These are phyloP conservation scores for Fistulinella prunicolor DNA, from an alignment of 768 basidiomycete species.

Conservation along the genomic window DNA sequence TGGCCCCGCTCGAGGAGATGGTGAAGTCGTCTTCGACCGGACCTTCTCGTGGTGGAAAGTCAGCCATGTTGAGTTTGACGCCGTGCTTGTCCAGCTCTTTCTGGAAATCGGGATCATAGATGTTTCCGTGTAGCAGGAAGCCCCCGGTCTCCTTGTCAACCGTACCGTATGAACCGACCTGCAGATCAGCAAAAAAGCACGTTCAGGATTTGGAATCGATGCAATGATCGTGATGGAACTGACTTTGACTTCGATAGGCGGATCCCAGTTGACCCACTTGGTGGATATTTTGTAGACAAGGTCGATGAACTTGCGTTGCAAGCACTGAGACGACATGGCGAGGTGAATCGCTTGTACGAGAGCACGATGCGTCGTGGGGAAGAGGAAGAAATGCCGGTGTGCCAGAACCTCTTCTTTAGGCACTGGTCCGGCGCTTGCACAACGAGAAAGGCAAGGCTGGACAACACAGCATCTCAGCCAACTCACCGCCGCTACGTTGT, in stretches of 20 bases:
- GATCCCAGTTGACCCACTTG: conserved; percentile 41
- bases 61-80: conserved; percentile 1
- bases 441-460: too few species aligned
- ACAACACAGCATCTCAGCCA: too few species aligned
- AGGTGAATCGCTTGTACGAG: too few species aligned
- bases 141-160: conserved; percentile 31
- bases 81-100: conserved; percentile 9
- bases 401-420: too few species aligned
- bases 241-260: conserved; percentile 32
- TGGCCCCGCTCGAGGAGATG: conserved; percentile 25
- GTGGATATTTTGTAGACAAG: conserved; percentile 31
- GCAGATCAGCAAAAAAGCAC: too few species aligned
- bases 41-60: conserved; percentile 13
- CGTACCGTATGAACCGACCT: conserved; percentile 37
- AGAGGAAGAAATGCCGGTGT: too few species aligned
- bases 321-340: not conserved
- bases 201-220: not conserved
- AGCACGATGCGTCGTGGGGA: too few species aligned
- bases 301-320: conserved; percentile 35
- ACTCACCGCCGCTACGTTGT: too few species aligned
- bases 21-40: conserved; percentile 22
- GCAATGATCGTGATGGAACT: not conserved
- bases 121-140: conserved; percentile 31
- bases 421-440: too few species aligned
- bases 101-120: conserved; percentile 26